Base-by-base conservation (phyloP, 352 stramenopile genomes). In the Phytopythium cucurbitacearum region DNA sequence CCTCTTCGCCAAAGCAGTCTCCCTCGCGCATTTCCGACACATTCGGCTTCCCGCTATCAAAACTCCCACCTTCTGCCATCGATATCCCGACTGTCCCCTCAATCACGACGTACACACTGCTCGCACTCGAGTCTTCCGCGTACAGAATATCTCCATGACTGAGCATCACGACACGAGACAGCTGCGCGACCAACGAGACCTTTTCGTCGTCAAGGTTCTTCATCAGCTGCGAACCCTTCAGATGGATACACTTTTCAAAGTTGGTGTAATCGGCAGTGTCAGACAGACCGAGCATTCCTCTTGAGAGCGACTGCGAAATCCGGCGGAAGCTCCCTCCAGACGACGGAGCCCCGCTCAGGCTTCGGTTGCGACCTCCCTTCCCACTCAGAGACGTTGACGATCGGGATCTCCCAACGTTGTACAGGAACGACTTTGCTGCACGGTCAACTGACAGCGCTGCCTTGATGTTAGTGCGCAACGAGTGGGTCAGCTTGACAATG, bases 1-100 rank as follows among this genome's bases (percentile, higher is more conserved):
- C 84, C 76, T 91, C 80, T 78, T 92, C 82, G n/a, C 84, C 84
- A 57, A 94, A 91, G 48, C 80, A 92, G 15, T 88, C 79, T 0
- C 80, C 80, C 32, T 73, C 64, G n/a, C 71, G 78, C 10, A 90
- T 68, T 38, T 91, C 81, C 12, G 75, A 57, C 13, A 59, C 64
- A 7, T 57, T 53, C 44, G 55, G 38, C 1, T 41, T 3, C 9
- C 41, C 35, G 2, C 43, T 37, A 6, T 54, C 47, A 28, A 37
- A 21, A 7, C 50, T 36, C 16, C 65, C 67, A 15, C 12, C 48
- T 46, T 52, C 41, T 2, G 59, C 33, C 5, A 45, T 57, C 5
- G 44, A 65, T 16, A 90, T 81, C 15, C 80, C 64, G 7, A 94
- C 62, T 11, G 76, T 77, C 40, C 85, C 85, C 60, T 94, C 73